These are phyloP conservation scores for Murraya paniculata DNA, from an alignment of 345 rosid genomes.

Conservation along the genomic window DNA sequence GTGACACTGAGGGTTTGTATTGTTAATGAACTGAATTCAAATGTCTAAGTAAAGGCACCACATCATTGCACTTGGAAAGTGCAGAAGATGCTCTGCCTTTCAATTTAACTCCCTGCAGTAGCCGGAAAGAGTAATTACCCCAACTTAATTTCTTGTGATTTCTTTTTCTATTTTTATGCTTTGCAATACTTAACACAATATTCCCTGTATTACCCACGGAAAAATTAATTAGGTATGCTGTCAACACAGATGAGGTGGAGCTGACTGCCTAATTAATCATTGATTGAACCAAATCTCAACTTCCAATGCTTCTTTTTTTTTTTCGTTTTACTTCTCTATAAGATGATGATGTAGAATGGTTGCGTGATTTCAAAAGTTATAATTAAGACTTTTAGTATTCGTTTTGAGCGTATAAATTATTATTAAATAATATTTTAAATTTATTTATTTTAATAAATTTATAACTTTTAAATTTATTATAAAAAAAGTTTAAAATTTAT, in stretches of 20 bases:
- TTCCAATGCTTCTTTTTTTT: not conserved
- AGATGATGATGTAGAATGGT: no score
- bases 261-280: not conserved
- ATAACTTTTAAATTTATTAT: no score
- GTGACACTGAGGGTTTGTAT: conserved; percentile 27
- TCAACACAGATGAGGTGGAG: not conserved
- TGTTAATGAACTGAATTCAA: conserved; percentile 18
- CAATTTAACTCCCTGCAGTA: not conserved
- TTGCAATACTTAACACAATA: not conserved
- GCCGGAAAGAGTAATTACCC: not conserved
- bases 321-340: not conserved
- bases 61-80: conserved; percentile 10
- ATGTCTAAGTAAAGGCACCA: not conserved
- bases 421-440: no score
- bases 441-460: no score
- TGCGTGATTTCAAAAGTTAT: no score
- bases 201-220: not conserved
- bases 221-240: not conserved
- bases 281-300: not conserved
- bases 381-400: no score
- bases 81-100: not conserved
- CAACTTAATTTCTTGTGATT: not conserved
- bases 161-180: not conserved
- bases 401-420: no score
- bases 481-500: no score